Conservation (phyloP, 1,284 basidiomycete species). For the Sporisorium reilianum region DNA sequence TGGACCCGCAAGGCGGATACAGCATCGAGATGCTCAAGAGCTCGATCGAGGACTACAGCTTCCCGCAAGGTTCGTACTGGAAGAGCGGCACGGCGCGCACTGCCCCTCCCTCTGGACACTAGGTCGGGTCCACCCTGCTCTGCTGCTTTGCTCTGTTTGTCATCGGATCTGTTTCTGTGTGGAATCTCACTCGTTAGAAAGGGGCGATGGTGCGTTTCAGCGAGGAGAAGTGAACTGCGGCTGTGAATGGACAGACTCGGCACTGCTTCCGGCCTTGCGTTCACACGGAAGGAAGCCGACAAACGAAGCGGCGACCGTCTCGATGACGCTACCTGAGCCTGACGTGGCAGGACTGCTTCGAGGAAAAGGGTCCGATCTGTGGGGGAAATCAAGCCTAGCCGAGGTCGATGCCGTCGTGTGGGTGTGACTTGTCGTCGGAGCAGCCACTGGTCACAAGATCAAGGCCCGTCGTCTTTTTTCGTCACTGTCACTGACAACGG, state of each 20-base stretch:
- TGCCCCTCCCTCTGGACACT: constrained; percentile 48
- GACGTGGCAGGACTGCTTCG: not conserved
- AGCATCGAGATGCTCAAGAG: constrained; percentile 71
- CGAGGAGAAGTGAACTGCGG: not conserved
- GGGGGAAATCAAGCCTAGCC: not conserved
- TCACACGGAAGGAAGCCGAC: not conserved
- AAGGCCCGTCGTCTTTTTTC: not conserved
- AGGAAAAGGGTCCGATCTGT: constrained; percentile 17
- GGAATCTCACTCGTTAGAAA: not conserved
- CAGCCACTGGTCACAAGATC: not conserved
- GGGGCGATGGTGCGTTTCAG: not conserved
- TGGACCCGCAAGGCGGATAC: constrained; percentile 71
- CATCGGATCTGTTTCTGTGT: not conserved
- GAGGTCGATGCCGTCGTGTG: constrained; percentile 4
- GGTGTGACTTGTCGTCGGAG: not conserved
- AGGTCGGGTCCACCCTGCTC: constrained; percentile 25
- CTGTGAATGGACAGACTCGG: not conserved
- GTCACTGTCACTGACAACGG: not conserved
- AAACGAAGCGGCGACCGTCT: not conserved
- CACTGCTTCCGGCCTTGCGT: not conserved
- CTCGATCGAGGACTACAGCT: constrained; percentile 70
- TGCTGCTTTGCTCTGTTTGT: not conserved
- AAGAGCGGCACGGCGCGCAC: constrained; percentile 43
- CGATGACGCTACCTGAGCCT: constrained; percentile 1
- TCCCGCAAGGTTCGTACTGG: constrained; percentile 72